These are phyloP conservation scores for Suhomyces terraborum DNA, from an alignment of 1,139 yeast genomes.

Conservation along the genomic window DNA sequence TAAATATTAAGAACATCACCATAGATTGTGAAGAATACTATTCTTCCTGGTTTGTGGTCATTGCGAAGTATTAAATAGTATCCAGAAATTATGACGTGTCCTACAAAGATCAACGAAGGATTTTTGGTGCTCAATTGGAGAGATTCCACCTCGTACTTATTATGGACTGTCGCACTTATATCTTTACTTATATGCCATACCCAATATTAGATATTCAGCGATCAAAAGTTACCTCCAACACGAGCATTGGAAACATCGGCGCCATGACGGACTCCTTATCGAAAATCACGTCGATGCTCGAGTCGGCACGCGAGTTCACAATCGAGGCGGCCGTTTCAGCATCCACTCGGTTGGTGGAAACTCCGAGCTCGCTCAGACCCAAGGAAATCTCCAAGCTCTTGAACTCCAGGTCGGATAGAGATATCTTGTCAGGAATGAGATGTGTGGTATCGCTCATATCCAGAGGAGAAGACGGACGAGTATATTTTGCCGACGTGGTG, in stretches of 20 bases:
- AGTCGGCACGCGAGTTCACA: constrained; percentile 78
- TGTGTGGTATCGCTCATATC: constrained; percentile 69
- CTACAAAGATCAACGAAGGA: too few relatives aligned
- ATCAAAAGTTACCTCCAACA: neutral
- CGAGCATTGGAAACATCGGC: neutral
- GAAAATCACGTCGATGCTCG: constrained; percentile 53
- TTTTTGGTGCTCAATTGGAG: too few relatives aligned
- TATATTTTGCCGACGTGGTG: constrained; percentile 83
- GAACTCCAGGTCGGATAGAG: constrained; percentile 71
- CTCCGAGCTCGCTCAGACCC: constrained; percentile 55
- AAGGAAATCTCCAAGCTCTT: constrained; percentile 67
- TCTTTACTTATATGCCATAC: too few relatives aligned
- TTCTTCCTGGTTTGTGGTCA: too few relatives aligned
- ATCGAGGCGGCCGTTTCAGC: constrained; percentile 83
- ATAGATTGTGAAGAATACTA: too few relatives aligned
- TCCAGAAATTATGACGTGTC: too few relatives aligned
- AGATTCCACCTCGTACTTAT: too few relatives aligned
- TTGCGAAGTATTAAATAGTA: too few relatives aligned
- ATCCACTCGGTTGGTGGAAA: constrained; percentile 62
- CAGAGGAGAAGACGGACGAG: constrained; percentile 60
- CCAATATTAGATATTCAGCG: constrained; percentile 3
- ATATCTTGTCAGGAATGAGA: constrained; percentile 73
- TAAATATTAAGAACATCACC: too few relatives aligned
- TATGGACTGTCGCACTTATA: too few relatives aligned
- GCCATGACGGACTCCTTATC: constrained; percentile 47